A percentile compares a stretch with the other conserved stretches of the same genome.
These are phyloP conservation scores for Rhododendron kiyosumense DNA, from an alignment of 148 eudicot species.

Conservation along the genomic window DNA sequence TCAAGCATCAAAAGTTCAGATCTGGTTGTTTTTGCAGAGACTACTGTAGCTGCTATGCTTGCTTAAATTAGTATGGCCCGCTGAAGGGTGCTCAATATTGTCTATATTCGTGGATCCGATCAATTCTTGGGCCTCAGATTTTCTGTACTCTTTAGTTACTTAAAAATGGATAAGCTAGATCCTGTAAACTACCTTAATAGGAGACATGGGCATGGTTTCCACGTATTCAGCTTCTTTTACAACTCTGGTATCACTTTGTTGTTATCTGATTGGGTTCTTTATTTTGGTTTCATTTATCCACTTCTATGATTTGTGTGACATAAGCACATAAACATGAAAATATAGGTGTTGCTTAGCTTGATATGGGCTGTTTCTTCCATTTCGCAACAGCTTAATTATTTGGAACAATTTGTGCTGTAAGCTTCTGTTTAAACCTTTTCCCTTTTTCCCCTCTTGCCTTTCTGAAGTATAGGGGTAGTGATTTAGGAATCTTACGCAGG, in stretches of 20 bases:
- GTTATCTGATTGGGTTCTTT: background rate
- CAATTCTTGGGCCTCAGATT: background rate
- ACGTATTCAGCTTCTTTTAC: background rate
- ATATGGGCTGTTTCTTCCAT: background rate
- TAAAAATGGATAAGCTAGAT: background rate
- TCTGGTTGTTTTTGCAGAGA: background rate
- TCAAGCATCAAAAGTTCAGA: background rate
- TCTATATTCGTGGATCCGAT: background rate
- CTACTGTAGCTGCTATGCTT: background rate
- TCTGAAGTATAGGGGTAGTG: background rate
- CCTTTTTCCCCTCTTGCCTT: background rate
- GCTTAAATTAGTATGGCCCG: background rate
- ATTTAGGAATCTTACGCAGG: background rate
- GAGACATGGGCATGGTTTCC: background rate
- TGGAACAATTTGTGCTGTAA: background rate
- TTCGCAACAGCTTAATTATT: background rate
- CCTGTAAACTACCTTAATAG: background rate
- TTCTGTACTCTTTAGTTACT: background rate
- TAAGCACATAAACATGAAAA: background rate
- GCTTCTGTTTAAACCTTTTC: background rate
- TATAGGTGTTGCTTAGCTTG: background rate
- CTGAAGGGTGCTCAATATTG: background rate
- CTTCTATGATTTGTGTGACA: background rate
- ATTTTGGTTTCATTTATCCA: background rate
- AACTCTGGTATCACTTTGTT: background rate